phyloP scores from a whole-genome alignment of 2,329 filamentous ascomycete species.

The Phyllosticta citriasiana region DNA sequence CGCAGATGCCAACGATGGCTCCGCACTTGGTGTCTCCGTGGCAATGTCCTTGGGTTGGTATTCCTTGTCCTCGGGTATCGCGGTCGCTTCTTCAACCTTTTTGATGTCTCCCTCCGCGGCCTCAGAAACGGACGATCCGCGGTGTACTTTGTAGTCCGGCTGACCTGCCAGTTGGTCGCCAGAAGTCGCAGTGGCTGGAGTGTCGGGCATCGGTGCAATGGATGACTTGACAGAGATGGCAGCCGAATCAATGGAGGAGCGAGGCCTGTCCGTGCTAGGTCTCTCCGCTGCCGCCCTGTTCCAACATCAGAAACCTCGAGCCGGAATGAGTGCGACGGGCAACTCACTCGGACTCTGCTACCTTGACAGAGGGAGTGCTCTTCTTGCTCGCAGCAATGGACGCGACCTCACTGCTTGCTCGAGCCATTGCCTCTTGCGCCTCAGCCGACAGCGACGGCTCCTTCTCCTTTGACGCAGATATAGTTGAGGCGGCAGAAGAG shows the following conservation, averaged over 20 bases:
- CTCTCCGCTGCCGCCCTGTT: neutral
- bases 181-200: constrained; percentile 18
- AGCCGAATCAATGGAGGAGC: constrained; percentile 1
- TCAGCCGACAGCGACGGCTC: constrained; percentile 19
- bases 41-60: neutral
- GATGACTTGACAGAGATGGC: neutral
- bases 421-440: constrained; percentile 27
- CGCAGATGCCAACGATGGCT: neutral
- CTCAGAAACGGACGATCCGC: constrained; percentile 17
- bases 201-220: constrained; percentile 18
- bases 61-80: constrained; percentile 18
- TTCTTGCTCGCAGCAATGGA: constrained; percentile 28
- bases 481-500: constrained; percentile 4
- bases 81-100: constrained; percentile 19
- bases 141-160: constrained; percentile 13
- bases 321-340: neutral
- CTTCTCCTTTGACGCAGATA: constrained; percentile 10
- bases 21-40: neutral
- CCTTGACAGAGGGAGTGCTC: constrained; percentile 20
- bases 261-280: constrained; percentile 1
- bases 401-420: constrained; percentile 27
- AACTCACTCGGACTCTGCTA: neutral
- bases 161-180: neutral
- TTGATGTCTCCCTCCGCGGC: constrained; percentile 23
- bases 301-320: neutral